Evolutionary conservation across 116 monocot species (phyloP).

Genomic region (Posidonia oceanica): DNA sequence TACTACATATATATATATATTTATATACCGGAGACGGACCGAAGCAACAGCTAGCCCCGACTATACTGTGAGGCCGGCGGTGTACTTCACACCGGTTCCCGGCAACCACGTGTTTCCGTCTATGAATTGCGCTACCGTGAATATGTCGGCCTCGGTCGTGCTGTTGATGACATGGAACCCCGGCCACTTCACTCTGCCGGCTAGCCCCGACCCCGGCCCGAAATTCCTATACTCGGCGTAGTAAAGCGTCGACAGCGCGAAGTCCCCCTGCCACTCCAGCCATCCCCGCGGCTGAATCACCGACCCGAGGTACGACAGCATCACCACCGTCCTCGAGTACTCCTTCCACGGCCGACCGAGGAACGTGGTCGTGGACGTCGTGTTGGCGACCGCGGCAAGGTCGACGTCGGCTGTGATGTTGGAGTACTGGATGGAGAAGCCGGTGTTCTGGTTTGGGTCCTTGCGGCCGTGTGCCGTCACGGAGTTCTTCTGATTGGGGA

Average conservation of each 20-base stretch:
- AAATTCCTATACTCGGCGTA: slow-evolving; percentile 52
- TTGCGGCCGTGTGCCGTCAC: slow-evolving; percentile 70
- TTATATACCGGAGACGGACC: no score
- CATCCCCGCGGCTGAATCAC: slow-evolving; percentile 31
- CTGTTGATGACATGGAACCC: slow-evolving; percentile 25
- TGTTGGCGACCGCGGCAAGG: not conserved
- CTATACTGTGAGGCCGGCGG: slow-evolving; percentile 17
- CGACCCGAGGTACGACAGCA: slow-evolving; percentile 31
- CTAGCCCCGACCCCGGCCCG: slow-evolving; percentile 24
- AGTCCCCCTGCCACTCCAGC: slow-evolving; percentile 38
- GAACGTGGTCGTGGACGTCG: slow-evolving; percentile 10
- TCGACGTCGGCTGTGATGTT: slow-evolving; percentile 45
- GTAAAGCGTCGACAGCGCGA: slow-evolving; percentile 31
- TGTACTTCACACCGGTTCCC: slow-evolving; percentile 45
- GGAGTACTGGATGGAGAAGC: slow-evolving; percentile 59
- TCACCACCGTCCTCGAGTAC: slow-evolving; percentile 46
- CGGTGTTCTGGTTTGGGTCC: slow-evolving; percentile 53
- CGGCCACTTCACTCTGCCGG: slow-evolving; percentile 34
- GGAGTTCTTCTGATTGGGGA: slow-evolving; percentile 58
- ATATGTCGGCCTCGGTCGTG: slow-evolving; percentile 13
- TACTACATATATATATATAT: no score
- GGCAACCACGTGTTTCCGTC: slow-evolving; percentile 55
- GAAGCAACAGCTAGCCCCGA: no score
- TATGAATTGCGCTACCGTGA: slow-evolving; percentile 57
- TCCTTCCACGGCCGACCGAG: slow-evolving; percentile 55